These are phyloP conservation scores for Lipomyces lipofer DNA, from an alignment of 805 yeast species.

Conservation along the genomic window DNA sequence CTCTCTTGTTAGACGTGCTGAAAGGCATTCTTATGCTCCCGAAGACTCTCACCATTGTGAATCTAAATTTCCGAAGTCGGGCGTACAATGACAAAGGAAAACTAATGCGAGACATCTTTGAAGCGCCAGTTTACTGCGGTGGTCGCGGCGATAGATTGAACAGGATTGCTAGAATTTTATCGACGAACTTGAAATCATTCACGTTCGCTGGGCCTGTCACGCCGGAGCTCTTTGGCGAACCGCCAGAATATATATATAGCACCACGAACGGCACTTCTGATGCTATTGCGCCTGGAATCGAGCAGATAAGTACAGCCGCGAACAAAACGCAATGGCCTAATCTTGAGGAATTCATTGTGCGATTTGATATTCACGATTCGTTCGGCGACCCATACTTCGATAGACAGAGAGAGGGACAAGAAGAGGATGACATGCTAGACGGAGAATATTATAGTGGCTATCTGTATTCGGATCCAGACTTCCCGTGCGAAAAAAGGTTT, in stretches of 20 bases:
- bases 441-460: no score
- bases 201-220: slow-evolving; percentile 10
- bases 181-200: not conserved
- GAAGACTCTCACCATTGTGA: not conserved
- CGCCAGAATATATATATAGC: not conserved
- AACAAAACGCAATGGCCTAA: no score
- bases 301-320: not conserved
- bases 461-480: no score
- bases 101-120: slow-evolving; percentile 5
- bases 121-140: slow-evolving; percentile 4
- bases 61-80: not conserved
- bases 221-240: slow-evolving; percentile 11
- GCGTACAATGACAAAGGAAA: not conserved
- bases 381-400: slow-evolving; percentile 10
- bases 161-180: not conserved
- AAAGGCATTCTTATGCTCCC: not conserved
- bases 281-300: not conserved
- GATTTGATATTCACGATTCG: slow-evolving; percentile 2
- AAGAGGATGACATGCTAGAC: no score
- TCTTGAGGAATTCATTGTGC: slow-evolving; percentile 5
- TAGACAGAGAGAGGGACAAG: no score
- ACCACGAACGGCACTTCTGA: not conserved
- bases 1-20: not conserved
- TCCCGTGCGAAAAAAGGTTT: no score
- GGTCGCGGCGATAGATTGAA: slow-evolving; percentile 11